phyloP scores from a whole-genome alignment of 208 protist species.

The Trypanosoma rangeli region DNA sequence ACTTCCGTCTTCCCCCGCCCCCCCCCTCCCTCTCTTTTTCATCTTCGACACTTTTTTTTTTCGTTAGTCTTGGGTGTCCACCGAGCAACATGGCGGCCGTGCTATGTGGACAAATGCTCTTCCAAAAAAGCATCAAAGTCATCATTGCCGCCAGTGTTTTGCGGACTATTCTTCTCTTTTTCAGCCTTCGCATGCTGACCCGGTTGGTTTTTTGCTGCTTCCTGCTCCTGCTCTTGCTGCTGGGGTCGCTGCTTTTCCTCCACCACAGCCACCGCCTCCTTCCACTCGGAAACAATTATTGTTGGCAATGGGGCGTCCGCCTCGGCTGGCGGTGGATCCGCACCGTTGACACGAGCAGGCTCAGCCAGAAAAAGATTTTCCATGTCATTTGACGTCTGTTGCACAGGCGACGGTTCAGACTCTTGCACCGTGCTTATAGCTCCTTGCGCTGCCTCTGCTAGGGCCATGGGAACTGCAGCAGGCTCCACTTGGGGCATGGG shows the following conservation, averaged over 20 bases:
- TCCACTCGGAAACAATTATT: background rate
- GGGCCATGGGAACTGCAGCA: background rate
- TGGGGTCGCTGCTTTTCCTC: background rate
- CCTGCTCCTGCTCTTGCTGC: conserved; percentile 2
- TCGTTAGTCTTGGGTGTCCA: background rate
- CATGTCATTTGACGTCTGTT: background rate
- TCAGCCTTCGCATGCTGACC: background rate
- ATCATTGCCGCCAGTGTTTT: conserved; percentile 40
- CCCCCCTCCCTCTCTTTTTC: conserved; percentile 6
- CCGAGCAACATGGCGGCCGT: background rate
- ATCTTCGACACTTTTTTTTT: conserved; percentile 2
- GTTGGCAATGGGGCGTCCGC: background rate
- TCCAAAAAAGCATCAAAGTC: conserved; percentile 81
- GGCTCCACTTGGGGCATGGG: conserved; percentile 5
- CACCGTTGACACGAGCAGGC: background rate
- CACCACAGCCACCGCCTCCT: background rate
- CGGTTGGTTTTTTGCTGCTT: background rate
- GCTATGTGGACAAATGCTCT: conserved; percentile 25
- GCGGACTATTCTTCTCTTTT: conserved; percentile 6
- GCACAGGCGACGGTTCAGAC: background rate
- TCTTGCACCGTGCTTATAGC: background rate
- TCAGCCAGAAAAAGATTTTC: conserved; percentile 5
- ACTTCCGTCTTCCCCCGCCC: background rate
- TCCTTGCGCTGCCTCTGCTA: too few species aligned
- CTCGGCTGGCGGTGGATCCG: background rate